Evolutionary conservation across 352 stramenopile genomes (phyloP).

Genomic region (Phytophthora kernoviae): DNA sequence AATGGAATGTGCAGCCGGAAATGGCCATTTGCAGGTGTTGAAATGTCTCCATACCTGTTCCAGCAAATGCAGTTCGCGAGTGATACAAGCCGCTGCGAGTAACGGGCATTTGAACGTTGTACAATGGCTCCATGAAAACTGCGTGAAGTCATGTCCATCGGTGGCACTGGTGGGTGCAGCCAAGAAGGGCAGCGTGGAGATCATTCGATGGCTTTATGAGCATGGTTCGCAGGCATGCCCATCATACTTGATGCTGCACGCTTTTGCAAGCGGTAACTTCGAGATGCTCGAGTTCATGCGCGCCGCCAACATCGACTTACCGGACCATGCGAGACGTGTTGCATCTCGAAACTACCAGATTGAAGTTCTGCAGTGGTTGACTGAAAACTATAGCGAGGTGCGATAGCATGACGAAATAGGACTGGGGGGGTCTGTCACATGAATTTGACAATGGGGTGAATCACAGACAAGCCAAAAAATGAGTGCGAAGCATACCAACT

Average conservation of each 20-base stretch:
- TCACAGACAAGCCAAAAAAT: no score
- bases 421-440: background rate
- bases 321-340: conserved; percentile 1
- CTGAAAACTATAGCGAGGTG: conserved; percentile 18
- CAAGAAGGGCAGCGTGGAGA: conserved; percentile 10
- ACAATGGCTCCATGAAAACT: conserved; percentile 10
- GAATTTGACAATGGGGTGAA: no score
- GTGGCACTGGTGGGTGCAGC: conserved; percentile 8
- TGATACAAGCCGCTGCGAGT: conserved; percentile 8
- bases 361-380: conserved; percentile 22
- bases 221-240: background rate
- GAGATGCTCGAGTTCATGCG: conserved; percentile 19
- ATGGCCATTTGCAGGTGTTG: conserved; percentile 8
- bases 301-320: background rate
- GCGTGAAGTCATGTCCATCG: background rate
- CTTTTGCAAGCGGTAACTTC: conserved; percentile 14
- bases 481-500: background rate
- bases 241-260: conserved; percentile 1
- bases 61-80: background rate
- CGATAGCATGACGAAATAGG: conserved; percentile 10
- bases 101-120: conserved; percentile 13
- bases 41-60: conserved; percentile 8
- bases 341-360: conserved; percentile 9
- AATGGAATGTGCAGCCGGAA: conserved; percentile 5
- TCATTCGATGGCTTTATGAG: conserved; percentile 11